Percentiles rank a stretch among this genome's conserved stretches.
phyloP scores from a whole-genome alignment of 257 asterid genomes.

The Apocynum venetum region DNA sequence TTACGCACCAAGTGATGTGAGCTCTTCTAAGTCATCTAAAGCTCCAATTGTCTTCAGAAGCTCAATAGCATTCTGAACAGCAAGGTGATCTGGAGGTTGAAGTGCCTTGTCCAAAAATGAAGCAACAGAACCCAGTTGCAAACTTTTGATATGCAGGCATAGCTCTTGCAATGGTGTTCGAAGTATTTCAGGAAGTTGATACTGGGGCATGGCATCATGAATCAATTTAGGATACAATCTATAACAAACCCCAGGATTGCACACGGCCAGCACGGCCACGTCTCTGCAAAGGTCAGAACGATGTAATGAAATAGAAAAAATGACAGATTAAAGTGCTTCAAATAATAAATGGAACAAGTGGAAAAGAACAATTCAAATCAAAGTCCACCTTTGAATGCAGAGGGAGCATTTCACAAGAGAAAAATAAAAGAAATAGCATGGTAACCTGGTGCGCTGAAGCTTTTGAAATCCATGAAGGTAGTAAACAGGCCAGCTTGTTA shows the following conservation, averaged over 20 bases:
- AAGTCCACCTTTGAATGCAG: background rate
- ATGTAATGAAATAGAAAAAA: conserved; percentile 9
- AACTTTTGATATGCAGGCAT: conserved; percentile 85
- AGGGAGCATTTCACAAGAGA: background rate
- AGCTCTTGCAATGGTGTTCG: conserved; percentile 97
- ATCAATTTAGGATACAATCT: conserved; percentile 80
- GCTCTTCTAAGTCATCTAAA: conserved; percentile 81
- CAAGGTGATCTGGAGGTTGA: conserved; percentile 88
- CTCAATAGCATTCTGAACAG: conserved; percentile 92
- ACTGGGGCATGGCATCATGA: conserved; percentile 81
- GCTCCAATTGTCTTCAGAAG: conserved; percentile 94
- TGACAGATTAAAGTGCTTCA: conserved; percentile 4
- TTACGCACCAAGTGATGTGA: conserved; percentile 86
- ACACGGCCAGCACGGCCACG: conserved; percentile 99
- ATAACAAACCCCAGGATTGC: conserved; percentile 93
- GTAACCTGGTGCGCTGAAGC: conserved; percentile 97
- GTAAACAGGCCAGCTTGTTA: conserved; percentile 86
- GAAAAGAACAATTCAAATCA: background rate
- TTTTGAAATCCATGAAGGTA: conserved; percentile 98
- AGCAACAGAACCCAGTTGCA: conserved; percentile 70
- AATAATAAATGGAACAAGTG: background rate
- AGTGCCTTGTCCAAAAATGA: conserved; percentile 86
- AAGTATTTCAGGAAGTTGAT: conserved; percentile 96
- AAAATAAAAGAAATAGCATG: background rate
- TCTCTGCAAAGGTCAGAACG: conserved; percentile 50